These are phyloP conservation scores for Globisporangium paroecandrum DNA, from an alignment of 352 stramenopile genomes.

Conservation along the genomic window DNA sequence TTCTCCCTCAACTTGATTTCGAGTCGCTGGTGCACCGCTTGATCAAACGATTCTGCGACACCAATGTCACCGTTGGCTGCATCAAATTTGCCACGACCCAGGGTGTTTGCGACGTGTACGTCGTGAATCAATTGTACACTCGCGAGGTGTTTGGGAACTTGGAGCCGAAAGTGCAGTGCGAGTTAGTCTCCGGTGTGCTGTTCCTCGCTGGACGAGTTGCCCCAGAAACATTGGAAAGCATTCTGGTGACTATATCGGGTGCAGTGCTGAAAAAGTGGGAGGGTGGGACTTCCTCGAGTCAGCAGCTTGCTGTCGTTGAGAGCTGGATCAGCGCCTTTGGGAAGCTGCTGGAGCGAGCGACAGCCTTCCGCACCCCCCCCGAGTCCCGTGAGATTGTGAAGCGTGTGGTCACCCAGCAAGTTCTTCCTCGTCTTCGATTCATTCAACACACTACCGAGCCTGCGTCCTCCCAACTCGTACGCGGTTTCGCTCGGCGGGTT, in stretches of 20 bases:
- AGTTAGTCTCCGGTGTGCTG: conserved; percentile 1
- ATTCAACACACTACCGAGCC: background rate
- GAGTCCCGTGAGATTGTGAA: conserved; percentile 15
- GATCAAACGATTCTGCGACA: conserved; percentile 14
- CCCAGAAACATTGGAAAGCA: background rate
- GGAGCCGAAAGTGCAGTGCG: conserved; percentile 7
- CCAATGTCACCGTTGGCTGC: conserved; percentile 23
- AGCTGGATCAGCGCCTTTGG: conserved; percentile 13
- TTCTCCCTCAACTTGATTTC: conserved; percentile 14
- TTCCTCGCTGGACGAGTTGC: conserved; percentile 6
- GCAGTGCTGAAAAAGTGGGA: conserved; percentile 6
- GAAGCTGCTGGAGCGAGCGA: background rate
- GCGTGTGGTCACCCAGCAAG: conserved; percentile 2
- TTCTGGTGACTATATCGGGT: conserved; percentile 1
- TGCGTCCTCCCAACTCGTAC: background rate
- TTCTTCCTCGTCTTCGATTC: conserved; percentile 9
- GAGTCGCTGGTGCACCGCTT: conserved; percentile 14
- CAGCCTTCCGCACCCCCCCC: background rate
- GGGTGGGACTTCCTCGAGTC: background rate
- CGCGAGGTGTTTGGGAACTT: conserved; percentile 5
- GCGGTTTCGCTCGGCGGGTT: conserved; percentile 8
- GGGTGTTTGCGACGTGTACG: conserved; percentile 33
- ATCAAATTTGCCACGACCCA: conserved; percentile 35
- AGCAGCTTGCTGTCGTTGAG: conserved; percentile 1
- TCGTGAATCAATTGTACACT: conserved; percentile 20